Conservation (phyloP, 352 stramenopile genomes). For the Phytophthora tentaculata region DNA sequence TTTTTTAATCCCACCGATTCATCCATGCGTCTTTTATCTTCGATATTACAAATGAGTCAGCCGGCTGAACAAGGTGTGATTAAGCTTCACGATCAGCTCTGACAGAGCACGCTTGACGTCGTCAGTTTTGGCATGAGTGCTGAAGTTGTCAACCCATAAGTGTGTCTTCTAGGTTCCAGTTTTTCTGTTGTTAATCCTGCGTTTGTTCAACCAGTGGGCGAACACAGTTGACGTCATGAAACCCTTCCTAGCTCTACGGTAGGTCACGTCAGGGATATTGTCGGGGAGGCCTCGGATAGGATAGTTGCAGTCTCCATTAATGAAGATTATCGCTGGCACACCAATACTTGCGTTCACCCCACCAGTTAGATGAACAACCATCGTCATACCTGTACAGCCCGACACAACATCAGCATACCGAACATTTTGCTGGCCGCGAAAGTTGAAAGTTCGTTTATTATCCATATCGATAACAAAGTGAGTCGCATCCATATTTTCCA, state of each 20-base stretch:
- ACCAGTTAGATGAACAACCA: not conserved
- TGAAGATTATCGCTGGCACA: not conserved
- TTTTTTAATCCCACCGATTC: not conserved
- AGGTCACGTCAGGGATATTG: not conserved
- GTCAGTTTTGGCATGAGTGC: not conserved
- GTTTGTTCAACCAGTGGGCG: not conserved
- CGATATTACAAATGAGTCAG: not conserved
- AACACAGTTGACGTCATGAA: not conserved
- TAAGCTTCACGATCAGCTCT: not conserved
- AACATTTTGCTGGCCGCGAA: not conserved
- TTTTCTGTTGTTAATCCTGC: not conserved
- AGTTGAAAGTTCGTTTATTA: not conserved
- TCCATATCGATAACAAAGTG: constrained; percentile 4
- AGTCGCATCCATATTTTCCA: constrained; percentile 1
- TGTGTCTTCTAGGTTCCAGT: not conserved
- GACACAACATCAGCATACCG: constrained; percentile 3
- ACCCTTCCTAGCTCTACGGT: not conserved
- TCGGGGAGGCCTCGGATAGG: not conserved
- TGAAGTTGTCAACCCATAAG: not conserved
- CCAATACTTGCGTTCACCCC: not conserved
- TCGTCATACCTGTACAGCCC: not conserved
- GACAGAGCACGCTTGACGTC: not conserved
- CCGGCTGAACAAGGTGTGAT: not conserved
- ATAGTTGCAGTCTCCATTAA: not conserved
- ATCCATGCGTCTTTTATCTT: too few species aligned